Conservation (phyloP, 768 basidiomycete species). For the Suillus occidentalis region DNA sequence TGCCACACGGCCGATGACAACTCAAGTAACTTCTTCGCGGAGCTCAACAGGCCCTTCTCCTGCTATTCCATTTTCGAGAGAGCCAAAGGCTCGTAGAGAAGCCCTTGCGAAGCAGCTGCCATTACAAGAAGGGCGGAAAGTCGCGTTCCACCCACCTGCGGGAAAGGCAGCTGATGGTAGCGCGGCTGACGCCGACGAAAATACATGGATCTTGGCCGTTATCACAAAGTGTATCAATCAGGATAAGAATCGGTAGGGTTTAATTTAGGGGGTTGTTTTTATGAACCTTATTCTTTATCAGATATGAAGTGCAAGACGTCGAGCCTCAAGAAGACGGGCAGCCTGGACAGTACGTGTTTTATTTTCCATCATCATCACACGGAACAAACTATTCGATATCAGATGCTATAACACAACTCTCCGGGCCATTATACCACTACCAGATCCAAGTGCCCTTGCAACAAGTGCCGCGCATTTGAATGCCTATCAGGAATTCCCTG, state of each 20-base stretch:
- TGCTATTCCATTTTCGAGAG: conserved; percentile 54
- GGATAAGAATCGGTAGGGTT: conserved; percentile 64
- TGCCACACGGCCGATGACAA: conserved; percentile 16
- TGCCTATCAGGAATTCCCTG: conserved; percentile 69
- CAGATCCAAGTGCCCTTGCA: conserved; percentile 61
- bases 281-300: conserved; percentile 25
- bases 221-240: conserved; percentile 68
- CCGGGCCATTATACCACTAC: conserved; percentile 74
- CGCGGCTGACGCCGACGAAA: conserved; percentile 48
- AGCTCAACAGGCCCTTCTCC: conserved; percentile 60
- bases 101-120: conserved; percentile 61
- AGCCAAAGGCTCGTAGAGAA: conserved; percentile 67
- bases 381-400: background rate
- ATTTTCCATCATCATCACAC: background rate
- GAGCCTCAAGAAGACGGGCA: conserved; percentile 82
- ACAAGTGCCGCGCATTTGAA: conserved; percentile 64
- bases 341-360: conserved; percentile 51
- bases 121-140: conserved; percentile 71
- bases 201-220: conserved; percentile 77
- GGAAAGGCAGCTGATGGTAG: conserved; percentile 54
- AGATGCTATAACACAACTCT: conserved; percentile 72
- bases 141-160: conserved; percentile 74
- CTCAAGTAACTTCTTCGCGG: conserved; percentile 31
- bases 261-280: background rate
- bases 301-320: conserved; percentile 85